phyloP scores from a whole-genome alignment of 2,329 filamentous ascomycete species.

The Bisporella sp. region DNA sequence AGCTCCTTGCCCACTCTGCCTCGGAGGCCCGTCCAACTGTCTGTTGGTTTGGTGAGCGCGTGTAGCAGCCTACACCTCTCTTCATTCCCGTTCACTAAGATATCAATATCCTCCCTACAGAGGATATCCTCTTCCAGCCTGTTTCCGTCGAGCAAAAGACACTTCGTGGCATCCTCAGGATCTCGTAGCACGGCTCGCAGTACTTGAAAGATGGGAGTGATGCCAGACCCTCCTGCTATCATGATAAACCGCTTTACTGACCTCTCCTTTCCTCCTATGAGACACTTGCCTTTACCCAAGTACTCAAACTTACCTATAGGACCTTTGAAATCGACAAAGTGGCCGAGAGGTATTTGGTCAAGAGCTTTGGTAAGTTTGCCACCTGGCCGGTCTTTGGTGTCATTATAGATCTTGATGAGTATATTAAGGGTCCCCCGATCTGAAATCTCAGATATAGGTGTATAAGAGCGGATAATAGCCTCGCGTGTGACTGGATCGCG shows the following conservation, averaged over 20 bases:
- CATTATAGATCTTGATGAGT: constrained; percentile 76
- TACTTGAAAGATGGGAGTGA: constrained; percentile 88
- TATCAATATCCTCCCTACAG: constrained; percentile 65
- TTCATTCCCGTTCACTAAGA: constrained; percentile 44
- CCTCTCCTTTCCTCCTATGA: constrained; percentile 49
- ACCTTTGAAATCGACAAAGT: constrained; percentile 77
- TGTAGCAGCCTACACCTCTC: constrained; percentile 59
- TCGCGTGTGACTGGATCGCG: constrained; percentile 64
- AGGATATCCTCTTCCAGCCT: constrained; percentile 74
- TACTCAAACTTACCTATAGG: constrained; percentile 85
- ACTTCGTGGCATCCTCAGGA: constrained; percentile 54
- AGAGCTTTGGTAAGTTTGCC: constrained; percentile 80
- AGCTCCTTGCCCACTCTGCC: constrained; percentile 62
- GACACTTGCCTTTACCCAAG: constrained; percentile 56
- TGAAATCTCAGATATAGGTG: constrained; percentile 63
- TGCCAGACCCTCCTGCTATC: constrained; percentile 83
- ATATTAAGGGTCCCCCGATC: constrained; percentile 62
- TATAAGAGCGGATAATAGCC: constrained; percentile 79
- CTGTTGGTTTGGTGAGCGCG: constrained; percentile 56
- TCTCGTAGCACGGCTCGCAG: constrained; percentile 67
- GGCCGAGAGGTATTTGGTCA: constrained; percentile 63
- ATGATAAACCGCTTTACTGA: constrained; percentile 66
- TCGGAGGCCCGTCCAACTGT: constrained; percentile 59
- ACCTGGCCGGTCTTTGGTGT: constrained; percentile 48
- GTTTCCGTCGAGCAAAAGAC: constrained; percentile 74